These are phyloP conservation scores for Wallacemonas sp. DNA, from an alignment of 208 protist genomes.

Conservation along the genomic window DNA sequence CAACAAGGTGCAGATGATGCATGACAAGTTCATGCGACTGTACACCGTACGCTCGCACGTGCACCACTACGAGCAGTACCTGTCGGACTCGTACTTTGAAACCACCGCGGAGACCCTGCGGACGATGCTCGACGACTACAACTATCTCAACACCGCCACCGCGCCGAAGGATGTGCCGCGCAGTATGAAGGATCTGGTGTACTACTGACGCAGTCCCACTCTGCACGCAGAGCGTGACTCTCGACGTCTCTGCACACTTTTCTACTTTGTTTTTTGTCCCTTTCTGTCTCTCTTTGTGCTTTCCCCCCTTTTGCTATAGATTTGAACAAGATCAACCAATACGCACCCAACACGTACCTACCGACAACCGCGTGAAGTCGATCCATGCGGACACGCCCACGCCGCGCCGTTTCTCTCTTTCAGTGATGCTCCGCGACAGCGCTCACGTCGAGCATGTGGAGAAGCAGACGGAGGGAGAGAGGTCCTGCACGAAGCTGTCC, in stretches of 20 bases:
- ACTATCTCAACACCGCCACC: conserved; percentile 69
- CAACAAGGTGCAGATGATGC: conserved; percentile 70
- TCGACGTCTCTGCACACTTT: too few relatives aligned
- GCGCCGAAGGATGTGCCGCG: conserved; percentile 48
- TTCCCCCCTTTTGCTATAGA: too few relatives aligned
- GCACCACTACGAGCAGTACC: conserved; percentile 94
- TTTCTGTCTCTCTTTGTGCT: conserved; percentile 12
- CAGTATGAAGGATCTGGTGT: conserved; percentile 86
- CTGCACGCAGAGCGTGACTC: too few relatives aligned
- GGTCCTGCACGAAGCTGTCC: too few relatives aligned
- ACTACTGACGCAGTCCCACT: conserved; percentile 66
- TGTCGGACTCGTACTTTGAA: conserved; percentile 83
- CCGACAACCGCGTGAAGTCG: too few relatives aligned
- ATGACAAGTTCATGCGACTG: conserved; percentile 89
- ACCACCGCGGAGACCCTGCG: conserved; percentile 66
- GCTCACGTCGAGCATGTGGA: too few relatives aligned
- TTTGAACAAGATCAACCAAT: too few relatives aligned
- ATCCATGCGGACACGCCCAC: too few relatives aligned
- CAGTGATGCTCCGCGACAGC: too few relatives aligned
- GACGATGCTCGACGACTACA: conserved; percentile 86
- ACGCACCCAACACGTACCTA: too few relatives aligned
- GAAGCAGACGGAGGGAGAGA: too few relatives aligned
- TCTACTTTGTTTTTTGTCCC: background rate
- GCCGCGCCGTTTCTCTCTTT: too few relatives aligned
- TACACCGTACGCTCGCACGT: conserved; percentile 92